Base-by-base conservation (phyloP, 2,329 filamentous ascomycete genomes). In the Monosporascus sp. region DNA sequence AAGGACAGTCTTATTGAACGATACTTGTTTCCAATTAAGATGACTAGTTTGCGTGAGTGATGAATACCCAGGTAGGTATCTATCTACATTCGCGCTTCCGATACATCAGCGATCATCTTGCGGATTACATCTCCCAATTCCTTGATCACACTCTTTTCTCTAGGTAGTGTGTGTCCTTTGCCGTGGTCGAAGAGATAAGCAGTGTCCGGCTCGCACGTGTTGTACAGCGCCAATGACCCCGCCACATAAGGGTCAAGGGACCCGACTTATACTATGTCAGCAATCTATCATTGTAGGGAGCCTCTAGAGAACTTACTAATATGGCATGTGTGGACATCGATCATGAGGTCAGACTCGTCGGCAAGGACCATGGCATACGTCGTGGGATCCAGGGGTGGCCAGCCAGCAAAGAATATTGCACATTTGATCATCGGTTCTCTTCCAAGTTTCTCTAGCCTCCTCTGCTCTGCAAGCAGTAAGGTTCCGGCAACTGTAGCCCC, bases 151-250 rank as follows among this genome's bases (percentile, higher is more conserved):
- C 69, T 70, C 51, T 70, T 72, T 51, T 81, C 78, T 55, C 81
- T 70, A 0, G 83, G 83, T 5, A 86, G 69, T 0, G 80, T 84
- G 61, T 86, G 83, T 0, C 83, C 83, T 60, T 84, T 84, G 5
- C 81, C 83, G 56, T 85, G 82, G 58, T 86, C 83, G 55, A 85
- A 85, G n/a, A 86, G 72, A 36, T 75, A 72, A 0, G 82, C 82
- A 1, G 70, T 77, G 53, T 85, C 82, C 0, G 75, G 75, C 47
- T 85, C 79, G 57, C 82, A 86, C 24, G 84, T 74, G 57, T 83
- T 82, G 67, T 79, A 85, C 3, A 86, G 72, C 0, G 82, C 80
- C 70, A 84, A 75, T 2, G 80, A 79, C 0, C 83, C 82, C 36
- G 82, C 72, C 2, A 84, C 73, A 58, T 84, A 86, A 0, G 82